Evolutionary conservation across 2,329 filamentous ascomycete genomes (phyloP), one percentile per base, ranked within the genome.

Genomic region (Arthrobotrys conoides): DNA sequence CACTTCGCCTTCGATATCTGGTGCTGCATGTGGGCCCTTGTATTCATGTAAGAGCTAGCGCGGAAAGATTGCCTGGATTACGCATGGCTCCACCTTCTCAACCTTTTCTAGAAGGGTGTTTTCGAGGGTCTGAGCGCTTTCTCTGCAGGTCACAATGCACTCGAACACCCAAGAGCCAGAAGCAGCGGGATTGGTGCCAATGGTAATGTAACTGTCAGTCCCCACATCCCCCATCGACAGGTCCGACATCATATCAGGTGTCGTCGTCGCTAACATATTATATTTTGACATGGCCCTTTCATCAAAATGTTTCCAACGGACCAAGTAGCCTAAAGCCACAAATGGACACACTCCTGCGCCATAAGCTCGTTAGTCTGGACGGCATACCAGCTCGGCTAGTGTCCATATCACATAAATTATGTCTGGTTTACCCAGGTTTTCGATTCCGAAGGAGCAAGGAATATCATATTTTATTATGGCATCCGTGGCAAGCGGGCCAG

Each of bases 141-240:
- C 63, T 67, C 41, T 66, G 70, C 70, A 67, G 70, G 70, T 66
- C 61, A 24, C 66, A 73, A 73, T 73, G 70, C 61, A 73, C 51
- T 73, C 70, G 49, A 73, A 41, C 24, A 63, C 59, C 59, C 57
- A 71, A 55, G 30, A 55, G 41, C 59, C 68, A 65, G 38, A 72
- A 16, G 48, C 57, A 53, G 20, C 59, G 59, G 59, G 69, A 65
- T 22, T 41, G 59, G 48, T 66, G 59, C 69, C 69, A 71, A 72
- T 72, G 59, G 69, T 41, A 70, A 59, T 30, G 27, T 22, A 68
- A 49, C 24, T 53, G 48, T 22, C 48, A 49, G 64, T 71, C 72
- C 72, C 72, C 72, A 76, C 72, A 57, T 76, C 72, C 72, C 71
- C 72, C 72, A 70, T 76, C 66, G 38, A 76, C 72, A 66, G 64